Evolutionary conservation across 257 asterid species (phyloP).

Genomic region (Eustoma russellianum): DNA sequence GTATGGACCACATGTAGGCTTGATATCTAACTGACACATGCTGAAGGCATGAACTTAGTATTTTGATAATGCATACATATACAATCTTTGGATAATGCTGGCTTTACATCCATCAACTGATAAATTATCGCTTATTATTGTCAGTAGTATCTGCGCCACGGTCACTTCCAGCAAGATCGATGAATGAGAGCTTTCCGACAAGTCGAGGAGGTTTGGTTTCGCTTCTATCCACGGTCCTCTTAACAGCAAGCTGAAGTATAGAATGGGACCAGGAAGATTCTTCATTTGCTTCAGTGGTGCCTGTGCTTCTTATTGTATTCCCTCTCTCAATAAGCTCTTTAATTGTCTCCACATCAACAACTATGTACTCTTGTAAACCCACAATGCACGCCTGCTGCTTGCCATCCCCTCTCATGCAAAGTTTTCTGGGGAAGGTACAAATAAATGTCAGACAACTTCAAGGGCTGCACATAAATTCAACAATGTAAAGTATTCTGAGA

Average conservation of each 20-base stretch:
- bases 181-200: constrained; percentile 95
- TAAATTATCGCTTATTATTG: constrained; percentile 83
- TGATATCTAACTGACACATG: neutral
- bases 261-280: constrained; percentile 99
- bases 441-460: neutral
- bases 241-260: constrained; percentile 85
- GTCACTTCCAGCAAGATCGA: constrained; percentile 99
- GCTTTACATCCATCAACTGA: neutral
- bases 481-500: constrained; percentile 5
- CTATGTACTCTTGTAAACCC: constrained; percentile 43
- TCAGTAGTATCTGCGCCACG: constrained; percentile 99
- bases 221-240: constrained; percentile 78
- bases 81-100: neutral
- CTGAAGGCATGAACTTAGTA: neutral
- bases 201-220: constrained; percentile 84
- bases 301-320: constrained; percentile 82
- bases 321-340: constrained; percentile 97
- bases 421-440: constrained; percentile 34
- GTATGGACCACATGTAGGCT: neutral
- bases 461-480: neutral
- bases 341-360: constrained; percentile 47
- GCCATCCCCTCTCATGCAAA: constrained; percentile 99
- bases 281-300: constrained; percentile 98
- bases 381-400: constrained; percentile 48
- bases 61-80: neutral